Conservation (phyloP, 2,329 filamentous ascomycete genomes). For the Penicillium sp. region DNA sequence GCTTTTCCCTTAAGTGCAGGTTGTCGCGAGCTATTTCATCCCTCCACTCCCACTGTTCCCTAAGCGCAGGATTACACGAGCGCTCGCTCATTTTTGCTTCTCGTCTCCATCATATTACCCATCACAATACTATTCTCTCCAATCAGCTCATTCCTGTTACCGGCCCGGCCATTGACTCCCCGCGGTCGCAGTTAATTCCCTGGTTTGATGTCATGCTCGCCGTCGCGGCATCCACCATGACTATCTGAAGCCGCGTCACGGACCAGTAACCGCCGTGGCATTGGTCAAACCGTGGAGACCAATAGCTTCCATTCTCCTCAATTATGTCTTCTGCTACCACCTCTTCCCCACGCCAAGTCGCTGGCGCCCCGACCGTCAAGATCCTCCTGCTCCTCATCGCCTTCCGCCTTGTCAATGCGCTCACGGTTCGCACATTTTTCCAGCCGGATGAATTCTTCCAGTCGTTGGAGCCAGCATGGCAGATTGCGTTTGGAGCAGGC, state of each 20-base stretch:
- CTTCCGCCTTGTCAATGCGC: slow-evolving; percentile 76
- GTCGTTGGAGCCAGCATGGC: slow-evolving; percentile 91
- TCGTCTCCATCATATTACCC: neutral
- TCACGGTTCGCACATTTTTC: slow-evolving; percentile 84
- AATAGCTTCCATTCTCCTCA: neutral
- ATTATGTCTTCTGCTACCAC: slow-evolving; percentile 8
- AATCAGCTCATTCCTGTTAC: neutral
- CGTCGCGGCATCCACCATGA: neutral
- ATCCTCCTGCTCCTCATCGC: slow-evolving; percentile 53
- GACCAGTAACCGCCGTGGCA: neutral
- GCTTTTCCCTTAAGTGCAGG: slow-evolving; percentile 28
- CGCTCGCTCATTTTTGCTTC: neutral
- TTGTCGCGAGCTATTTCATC: slow-evolving; percentile 20
- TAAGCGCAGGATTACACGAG: slow-evolving; percentile 30
- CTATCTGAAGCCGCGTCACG: neutral
- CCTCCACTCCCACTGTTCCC: slow-evolving; percentile 21
- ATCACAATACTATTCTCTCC: neutral
- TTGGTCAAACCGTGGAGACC: neutral
- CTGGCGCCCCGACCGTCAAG: slow-evolving; percentile 9
- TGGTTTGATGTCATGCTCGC: slow-evolving; percentile 4
- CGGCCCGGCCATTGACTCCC: slow-evolving; percentile 1
- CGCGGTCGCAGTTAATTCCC: neutral
- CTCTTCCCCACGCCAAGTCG: slow-evolving; percentile 10
- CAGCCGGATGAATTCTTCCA: slow-evolving; percentile 99
- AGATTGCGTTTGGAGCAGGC: slow-evolving; percentile 70